These are phyloP conservation scores for Pichia sp. DNA, from an alignment of 1,139 yeast species.

Conservation along the genomic window DNA sequence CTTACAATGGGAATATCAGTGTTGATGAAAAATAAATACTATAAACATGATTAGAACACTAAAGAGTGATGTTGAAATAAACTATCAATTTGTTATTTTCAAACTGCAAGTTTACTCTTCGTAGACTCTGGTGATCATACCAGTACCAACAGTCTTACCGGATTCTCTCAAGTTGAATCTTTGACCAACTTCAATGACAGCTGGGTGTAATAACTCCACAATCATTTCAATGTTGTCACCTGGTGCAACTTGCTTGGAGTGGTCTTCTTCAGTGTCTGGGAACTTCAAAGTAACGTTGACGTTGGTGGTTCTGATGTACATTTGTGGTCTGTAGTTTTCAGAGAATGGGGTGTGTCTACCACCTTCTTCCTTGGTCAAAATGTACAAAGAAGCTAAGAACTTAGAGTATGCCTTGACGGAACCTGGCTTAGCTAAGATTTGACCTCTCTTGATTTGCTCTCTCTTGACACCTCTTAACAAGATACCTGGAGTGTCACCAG, in stretches of 20 bases:
- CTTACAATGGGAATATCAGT: no score
- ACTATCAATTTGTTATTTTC: no score
- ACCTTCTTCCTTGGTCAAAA: conserved; percentile 95
- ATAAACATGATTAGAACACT: conserved; percentile 5
- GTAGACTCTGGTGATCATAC: conserved; percentile 89
- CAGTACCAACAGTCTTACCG: conserved; percentile 98
- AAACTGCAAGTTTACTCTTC: conserved; percentile 37
- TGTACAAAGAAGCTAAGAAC: conserved; percentile 88
- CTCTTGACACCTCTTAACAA: conserved; percentile 97
- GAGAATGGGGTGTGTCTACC: conserved; percentile 99
- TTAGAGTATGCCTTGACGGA: conserved; percentile 90
- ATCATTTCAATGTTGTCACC: conserved; percentile 99
- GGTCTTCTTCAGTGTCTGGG: conserved; percentile 87
- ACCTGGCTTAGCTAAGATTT: conserved; percentile 93
- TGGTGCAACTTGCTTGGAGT: conserved; percentile 88
- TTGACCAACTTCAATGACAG: conserved; percentile 93
- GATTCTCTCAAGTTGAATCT: conserved; percentile 99
- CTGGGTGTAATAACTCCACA: conserved; percentile 83
- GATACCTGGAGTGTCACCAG: conserved; percentile 99
- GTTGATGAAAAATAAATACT: conserved; percentile 5
- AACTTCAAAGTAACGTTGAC: conserved; percentile 87
- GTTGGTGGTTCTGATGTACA: conserved; percentile 93
- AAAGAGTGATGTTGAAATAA: no score
- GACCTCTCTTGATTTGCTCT: conserved; percentile 95
- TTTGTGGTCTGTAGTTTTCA: conserved; percentile 96